Evolutionary conservation across 805 yeast species (phyloP).

Genomic region (Komagataella kurtzmanii): DNA sequence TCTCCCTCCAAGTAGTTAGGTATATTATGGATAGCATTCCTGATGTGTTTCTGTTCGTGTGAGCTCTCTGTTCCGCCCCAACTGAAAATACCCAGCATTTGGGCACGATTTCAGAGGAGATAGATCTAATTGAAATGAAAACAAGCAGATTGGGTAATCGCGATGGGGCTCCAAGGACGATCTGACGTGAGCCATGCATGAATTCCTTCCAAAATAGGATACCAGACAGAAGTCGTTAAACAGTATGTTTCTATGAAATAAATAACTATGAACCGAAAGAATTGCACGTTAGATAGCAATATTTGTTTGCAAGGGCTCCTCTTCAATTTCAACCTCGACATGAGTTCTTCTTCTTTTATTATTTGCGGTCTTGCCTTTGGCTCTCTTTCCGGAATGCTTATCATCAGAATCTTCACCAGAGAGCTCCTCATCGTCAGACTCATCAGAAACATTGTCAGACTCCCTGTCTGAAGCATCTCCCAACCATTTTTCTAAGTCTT

Average conservation of each 20-base stretch:
- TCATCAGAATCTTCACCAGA: conserved; percentile 5
- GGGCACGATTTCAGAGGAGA: not conserved
- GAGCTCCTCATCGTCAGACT: conserved; percentile 15
- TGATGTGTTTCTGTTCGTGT: not conserved
- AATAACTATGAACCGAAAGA: not conserved
- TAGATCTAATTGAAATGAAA: not conserved
- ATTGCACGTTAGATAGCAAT: not conserved
- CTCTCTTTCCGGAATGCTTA: conserved; percentile 21
- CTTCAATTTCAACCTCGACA: conserved; percentile 77
- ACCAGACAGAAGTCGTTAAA: not conserved
- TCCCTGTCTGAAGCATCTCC: conserved; percentile 23
- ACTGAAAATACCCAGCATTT: not conserved
- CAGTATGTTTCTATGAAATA: not conserved
- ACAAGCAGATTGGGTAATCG: not conserved
- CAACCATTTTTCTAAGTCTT: conserved; percentile 85
- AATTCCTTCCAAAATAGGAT: not conserved
- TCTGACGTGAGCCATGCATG: not conserved
- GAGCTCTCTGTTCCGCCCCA: not conserved
- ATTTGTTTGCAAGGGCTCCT: conserved; percentile 28
- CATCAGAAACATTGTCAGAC: conserved; percentile 23
- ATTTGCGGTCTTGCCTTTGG: conserved; percentile 18
- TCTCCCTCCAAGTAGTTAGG: conserved; percentile 35
- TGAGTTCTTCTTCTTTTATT: conserved; percentile 51
- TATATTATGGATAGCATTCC: not conserved
- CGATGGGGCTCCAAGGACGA: not conserved